These are phyloP conservation scores for Ophiostoma sp. DNA, from an alignment of 2,329 filamentous ascomycete genomes.

Conservation along the genomic window DNA sequence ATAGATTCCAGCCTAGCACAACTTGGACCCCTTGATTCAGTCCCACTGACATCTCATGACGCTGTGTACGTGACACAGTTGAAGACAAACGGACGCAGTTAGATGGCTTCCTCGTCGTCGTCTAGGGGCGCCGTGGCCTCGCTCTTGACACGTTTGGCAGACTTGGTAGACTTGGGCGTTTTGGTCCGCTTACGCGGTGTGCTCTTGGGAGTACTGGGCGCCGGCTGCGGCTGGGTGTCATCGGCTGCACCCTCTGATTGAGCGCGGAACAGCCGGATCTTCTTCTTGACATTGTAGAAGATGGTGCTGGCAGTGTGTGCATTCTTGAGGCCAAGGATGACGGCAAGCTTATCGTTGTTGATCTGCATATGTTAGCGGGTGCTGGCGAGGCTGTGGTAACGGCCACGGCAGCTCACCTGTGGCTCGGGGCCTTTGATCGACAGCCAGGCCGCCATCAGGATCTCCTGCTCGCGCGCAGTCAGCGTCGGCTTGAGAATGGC, in stretches of 20 bases:
- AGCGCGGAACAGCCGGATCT: slow-evolving; percentile 20
- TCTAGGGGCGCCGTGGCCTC: not conserved
- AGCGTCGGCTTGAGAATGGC: slow-evolving; percentile 11
- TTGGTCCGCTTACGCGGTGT: slow-evolving; percentile 20
- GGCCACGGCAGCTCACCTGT: slow-evolving; percentile 7
- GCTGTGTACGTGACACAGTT: not conserved
- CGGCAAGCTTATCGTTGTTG: slow-evolving; percentile 21
- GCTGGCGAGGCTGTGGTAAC: no score
- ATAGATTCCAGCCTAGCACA: no score
- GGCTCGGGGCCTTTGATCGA: slow-evolving; percentile 25
- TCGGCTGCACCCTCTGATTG: not conserved
- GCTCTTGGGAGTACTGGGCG: not conserved
- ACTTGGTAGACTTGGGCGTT: slow-evolving; percentile 14
- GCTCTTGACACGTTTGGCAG: slow-evolving; percentile 19
- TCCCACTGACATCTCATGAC: no score
- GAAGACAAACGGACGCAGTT: not conserved
- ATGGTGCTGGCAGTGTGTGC: slow-evolving; percentile 19
- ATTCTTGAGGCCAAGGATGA: slow-evolving; percentile 23
- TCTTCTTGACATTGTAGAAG: slow-evolving; percentile 23
- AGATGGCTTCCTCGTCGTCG: slow-evolving; percentile 12
- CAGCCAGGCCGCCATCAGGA: slow-evolving; percentile 24
- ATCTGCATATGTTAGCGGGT: slow-evolving; percentile 14
- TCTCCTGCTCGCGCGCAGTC: slow-evolving; percentile 22
- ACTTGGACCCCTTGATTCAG: no score
- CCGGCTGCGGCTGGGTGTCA: not conserved